These are phyloP conservation scores for Backusella luteola DNA, from an alignment of 192 early-diverging fungal genomes.

Conservation along the genomic window DNA sequence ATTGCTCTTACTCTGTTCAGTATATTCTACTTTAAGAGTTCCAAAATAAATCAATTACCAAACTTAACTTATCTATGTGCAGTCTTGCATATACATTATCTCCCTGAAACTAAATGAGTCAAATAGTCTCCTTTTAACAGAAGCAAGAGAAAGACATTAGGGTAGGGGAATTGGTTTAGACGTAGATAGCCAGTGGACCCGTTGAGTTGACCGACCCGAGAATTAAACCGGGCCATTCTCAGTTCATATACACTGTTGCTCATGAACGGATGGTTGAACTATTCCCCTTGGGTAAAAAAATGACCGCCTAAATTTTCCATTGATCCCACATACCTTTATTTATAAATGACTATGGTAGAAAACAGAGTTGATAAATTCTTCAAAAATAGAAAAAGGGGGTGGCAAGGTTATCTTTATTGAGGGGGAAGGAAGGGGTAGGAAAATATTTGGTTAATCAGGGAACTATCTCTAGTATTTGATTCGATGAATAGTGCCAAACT, in stretches of 20 bases:
- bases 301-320: neutral
- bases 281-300: slow-evolving; percentile 14
- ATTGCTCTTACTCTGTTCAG: neutral
- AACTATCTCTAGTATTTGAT: slow-evolving; percentile 1
- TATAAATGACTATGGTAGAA: neutral
- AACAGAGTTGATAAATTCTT: neutral
- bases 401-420: neutral
- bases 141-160: neutral
- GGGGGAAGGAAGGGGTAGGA: neutral
- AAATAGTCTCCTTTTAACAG: slow-evolving; percentile 10
- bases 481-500: neutral
- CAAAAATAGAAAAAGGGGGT: slow-evolving; percentile 6
- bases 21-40: slow-evolving; percentile 9
- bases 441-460: slow-evolving; percentile 13
- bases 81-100: slow-evolving; percentile 10
- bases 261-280: slow-evolving; percentile 4
- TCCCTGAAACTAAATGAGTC: neutral
- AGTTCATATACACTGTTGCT: neutral
- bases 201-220: slow-evolving; percentile 7
- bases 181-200: neutral
- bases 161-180: neutral
- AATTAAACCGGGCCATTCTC: neutral
- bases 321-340: neutral
- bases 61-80: slow-evolving; percentile 12
- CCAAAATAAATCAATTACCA: neutral